These are phyloP conservation scores for Caloboletus firmus DNA, from an alignment of 1,284 basidiomycete genomes.

Conservation along the genomic window DNA sequence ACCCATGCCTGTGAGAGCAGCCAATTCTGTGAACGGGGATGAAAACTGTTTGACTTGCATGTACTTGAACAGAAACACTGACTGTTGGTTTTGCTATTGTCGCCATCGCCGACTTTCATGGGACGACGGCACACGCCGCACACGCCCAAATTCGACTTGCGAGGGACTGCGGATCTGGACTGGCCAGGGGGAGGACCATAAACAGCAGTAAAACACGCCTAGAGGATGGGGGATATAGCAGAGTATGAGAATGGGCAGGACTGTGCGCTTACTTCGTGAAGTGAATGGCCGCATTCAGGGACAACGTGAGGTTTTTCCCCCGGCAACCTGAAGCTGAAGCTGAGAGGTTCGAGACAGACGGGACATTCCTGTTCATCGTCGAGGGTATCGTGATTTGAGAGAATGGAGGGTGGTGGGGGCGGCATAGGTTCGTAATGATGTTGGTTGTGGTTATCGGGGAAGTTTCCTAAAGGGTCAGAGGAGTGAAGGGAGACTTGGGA, in stretches of 20 bases:
- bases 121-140: constrained; percentile 95
- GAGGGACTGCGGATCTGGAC: constrained; percentile 50
- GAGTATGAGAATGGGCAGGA: background rate
- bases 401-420: constrained; percentile 63
- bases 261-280: constrained; percentile 76
- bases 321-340: constrained; percentile 81
- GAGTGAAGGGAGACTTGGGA: constrained; percentile 41
- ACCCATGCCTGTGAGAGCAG: constrained; percentile 85
- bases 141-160: constrained; percentile 84
- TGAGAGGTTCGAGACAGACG: constrained; percentile 87
- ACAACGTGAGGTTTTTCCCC: constrained; percentile 97
- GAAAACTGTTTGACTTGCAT: background rate
- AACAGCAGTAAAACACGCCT: constrained; percentile 95
- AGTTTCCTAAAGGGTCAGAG: constrained; percentile 29
- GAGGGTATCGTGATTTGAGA: constrained; percentile 57
- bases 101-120: constrained; percentile 89
- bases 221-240: constrained; percentile 2
- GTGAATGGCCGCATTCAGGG: constrained; percentile 94
- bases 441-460: constrained; percentile 19
- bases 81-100: constrained; percentile 85
- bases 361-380: constrained; percentile 87
- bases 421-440: constrained; percentile 54
- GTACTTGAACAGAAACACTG: constrained; percentile 37
- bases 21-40: constrained; percentile 61
- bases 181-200: constrained; percentile 85